A percentile compares a stretch with the other conserved stretches of the same genome.
These are phyloP conservation scores for Amaranthus palmeri DNA, from an alignment of 148 eudicot genomes.

Conservation along the genomic window DNA sequence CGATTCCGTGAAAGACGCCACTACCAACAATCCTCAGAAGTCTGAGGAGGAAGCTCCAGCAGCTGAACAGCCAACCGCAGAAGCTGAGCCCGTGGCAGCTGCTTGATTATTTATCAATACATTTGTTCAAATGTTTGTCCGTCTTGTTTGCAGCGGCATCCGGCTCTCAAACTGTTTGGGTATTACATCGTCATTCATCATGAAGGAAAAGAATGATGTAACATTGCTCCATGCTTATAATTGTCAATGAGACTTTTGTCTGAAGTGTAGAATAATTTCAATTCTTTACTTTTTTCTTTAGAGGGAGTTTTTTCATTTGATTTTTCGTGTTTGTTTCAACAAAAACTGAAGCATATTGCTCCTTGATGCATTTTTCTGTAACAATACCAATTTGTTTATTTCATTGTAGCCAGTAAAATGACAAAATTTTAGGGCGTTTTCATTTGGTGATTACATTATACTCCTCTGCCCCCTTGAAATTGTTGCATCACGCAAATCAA, in stretches of 20 bases:
- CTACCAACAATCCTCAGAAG: conserved; percentile 29
- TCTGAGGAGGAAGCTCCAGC: conserved; percentile 39
- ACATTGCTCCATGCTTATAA: background rate
- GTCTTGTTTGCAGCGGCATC: conserved; percentile 1
- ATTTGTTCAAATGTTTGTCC: conserved; percentile 12
- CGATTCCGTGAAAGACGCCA: conserved; percentile 12
- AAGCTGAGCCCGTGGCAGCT: conserved; percentile 34
- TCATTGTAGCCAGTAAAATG: background rate
- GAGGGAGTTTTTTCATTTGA: conserved; percentile 16
- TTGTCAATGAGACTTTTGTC: conserved; percentile 9
- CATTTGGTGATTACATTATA: too few relatives aligned
- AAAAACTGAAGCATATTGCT: conserved; percentile 16
- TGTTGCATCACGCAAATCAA: too few relatives aligned
- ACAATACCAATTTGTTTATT: conserved; percentile 14
- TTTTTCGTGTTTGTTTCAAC: conserved; percentile 6
- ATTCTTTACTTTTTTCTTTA: conserved; percentile 21
- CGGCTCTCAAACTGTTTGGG: conserved; percentile 20
- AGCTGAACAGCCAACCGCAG: conserved; percentile 40
- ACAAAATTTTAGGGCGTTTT: too few relatives aligned
- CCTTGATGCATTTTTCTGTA: conserved; percentile 11
- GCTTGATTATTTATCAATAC: conserved; percentile 23
- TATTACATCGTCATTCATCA: conserved; percentile 13
- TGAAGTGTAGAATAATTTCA: background rate
- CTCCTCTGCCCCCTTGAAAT: too few relatives aligned
- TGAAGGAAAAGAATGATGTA: conserved; percentile 8